phyloP scores from a whole-genome alignment of 2,329 filamentous ascomycete species.

The Pyrenophora teres region DNA sequence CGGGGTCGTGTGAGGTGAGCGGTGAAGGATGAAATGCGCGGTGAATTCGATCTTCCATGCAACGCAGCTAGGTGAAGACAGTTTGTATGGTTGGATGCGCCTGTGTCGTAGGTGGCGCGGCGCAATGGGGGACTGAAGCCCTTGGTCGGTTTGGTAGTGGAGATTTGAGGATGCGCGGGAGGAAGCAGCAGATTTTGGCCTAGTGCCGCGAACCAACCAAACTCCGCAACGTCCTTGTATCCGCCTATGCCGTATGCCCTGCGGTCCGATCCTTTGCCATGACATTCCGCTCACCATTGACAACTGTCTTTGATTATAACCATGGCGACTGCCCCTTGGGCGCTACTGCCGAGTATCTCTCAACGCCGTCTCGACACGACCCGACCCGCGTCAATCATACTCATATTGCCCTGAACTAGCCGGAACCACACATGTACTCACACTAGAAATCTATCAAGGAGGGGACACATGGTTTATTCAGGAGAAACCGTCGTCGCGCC shows the following conservation, averaged over 20 bases:
- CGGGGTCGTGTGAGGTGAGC: constrained; percentile 12
- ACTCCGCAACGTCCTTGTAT: constrained; percentile 8
- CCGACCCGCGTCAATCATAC: background rate
- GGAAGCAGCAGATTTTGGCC: constrained; percentile 30
- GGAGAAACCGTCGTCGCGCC: constrained; percentile 8
- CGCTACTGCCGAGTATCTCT: background rate
- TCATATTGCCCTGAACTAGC: background rate
- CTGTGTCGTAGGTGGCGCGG: constrained; percentile 18
- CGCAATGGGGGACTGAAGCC: constrained; percentile 21
- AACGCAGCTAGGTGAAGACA: constrained; percentile 24
- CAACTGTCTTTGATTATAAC: constrained; percentile 5
- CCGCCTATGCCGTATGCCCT: constrained; percentile 8
- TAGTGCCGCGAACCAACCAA: constrained; percentile 12
- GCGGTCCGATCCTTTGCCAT: constrained; percentile 19
- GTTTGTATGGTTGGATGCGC: constrained; percentile 5
- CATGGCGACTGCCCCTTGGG: constrained; percentile 6
- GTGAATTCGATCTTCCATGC: constrained; percentile 36
- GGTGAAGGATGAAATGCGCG: constrained; percentile 18
- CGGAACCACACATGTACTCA: background rate
- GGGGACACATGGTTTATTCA: constrained; percentile 10
- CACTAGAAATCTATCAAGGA: constrained; percentile 6
- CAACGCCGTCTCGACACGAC: constrained; percentile 2
- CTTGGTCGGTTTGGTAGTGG: constrained; percentile 21
- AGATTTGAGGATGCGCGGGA: constrained; percentile 27
- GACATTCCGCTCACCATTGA: constrained; percentile 7